These are phyloP conservation scores for Cadophora sp. DNA, from an alignment of 2,329 filamentous ascomycete species.

Conservation along the genomic window DNA sequence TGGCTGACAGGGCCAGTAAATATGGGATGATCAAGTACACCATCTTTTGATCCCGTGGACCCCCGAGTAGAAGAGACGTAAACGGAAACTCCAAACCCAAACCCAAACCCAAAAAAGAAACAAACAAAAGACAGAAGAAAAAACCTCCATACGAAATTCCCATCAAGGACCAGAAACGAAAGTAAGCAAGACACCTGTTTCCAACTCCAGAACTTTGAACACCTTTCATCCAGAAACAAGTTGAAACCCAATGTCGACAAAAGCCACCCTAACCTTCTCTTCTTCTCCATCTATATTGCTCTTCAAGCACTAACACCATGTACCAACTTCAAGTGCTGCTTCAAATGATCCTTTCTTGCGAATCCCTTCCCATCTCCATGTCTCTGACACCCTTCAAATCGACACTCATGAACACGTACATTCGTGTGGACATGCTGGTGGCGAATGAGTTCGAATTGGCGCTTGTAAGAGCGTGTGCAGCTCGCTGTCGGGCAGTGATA, in stretches of 20 bases:
- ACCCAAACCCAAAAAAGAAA: background rate
- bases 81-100: background rate
- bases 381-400: background rate
- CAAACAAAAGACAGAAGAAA: background rate
- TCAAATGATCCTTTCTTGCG: conserved; percentile 6
- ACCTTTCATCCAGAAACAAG: background rate
- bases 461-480: conserved; percentile 2
- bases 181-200: background rate
- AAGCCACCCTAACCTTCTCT: too few species aligned
- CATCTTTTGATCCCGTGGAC: too few species aligned
- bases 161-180: background rate
- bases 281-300: background rate
- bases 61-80: too few species aligned
- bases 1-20: too few species aligned
- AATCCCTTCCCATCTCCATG: conserved; percentile 5
- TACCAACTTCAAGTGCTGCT: conserved; percentile 1
- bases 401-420: conserved; percentile 2
- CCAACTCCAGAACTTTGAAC: background rate
- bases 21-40: too few species aligned
- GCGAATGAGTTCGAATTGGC: conserved; percentile 1
- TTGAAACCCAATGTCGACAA: too few species aligned
- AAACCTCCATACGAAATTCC: background rate
- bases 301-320: background rate
- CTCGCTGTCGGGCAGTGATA: conserved; percentile 4
- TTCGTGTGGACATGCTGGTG: conserved; percentile 7